Evolutionary conservation across 202 grass and related monocot species (phyloP).

Genomic region (Hordeum pubiflorum): DNA sequence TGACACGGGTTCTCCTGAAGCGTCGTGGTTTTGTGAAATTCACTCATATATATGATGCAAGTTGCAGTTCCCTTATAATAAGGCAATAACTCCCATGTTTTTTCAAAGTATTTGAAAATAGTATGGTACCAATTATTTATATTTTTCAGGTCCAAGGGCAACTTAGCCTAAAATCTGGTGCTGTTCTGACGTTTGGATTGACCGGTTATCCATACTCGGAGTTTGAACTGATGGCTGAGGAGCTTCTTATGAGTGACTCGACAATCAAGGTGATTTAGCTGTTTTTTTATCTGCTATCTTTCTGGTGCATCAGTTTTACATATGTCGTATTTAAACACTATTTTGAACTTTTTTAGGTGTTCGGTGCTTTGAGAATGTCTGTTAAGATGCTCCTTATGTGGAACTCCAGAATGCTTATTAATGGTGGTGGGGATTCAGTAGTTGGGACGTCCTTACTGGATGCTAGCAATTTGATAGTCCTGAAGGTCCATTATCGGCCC

Average conservation of each 20-base stretch:
- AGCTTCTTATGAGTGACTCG: constrained; percentile 99
- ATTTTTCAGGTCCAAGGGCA: constrained; percentile 90
- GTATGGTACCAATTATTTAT: constrained; percentile 5
- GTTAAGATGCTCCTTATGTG: constrained; percentile 99
- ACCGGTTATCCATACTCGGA: constrained; percentile 89
- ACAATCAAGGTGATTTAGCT: constrained; percentile 75
- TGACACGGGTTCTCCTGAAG: neutral
- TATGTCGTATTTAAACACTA: neutral
- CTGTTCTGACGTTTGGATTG: constrained; percentile 82
- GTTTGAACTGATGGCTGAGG: constrained; percentile 98
- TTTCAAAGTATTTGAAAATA: neutral
- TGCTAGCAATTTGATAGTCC: constrained; percentile 98
- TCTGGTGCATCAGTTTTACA: constrained; percentile 14
- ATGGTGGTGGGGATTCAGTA: constrained; percentile 83
- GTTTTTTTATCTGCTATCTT: neutral
- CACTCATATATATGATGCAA: neutral
- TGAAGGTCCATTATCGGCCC: constrained; percentile 55
- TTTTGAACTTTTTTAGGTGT: constrained; percentile 54
- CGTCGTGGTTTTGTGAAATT: too few species aligned
- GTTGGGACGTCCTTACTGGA: constrained; percentile 91
- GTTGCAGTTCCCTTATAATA: constrained; percentile 15
- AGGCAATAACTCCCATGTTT: neutral
- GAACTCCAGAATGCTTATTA: constrained; percentile 92
- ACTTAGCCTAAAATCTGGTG: constrained; percentile 80
- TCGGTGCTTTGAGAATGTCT: constrained; percentile 92